phyloP scores from a whole-genome alignment of 2,329 filamentous ascomycete genomes.

The Fusarium clavum region DNA sequence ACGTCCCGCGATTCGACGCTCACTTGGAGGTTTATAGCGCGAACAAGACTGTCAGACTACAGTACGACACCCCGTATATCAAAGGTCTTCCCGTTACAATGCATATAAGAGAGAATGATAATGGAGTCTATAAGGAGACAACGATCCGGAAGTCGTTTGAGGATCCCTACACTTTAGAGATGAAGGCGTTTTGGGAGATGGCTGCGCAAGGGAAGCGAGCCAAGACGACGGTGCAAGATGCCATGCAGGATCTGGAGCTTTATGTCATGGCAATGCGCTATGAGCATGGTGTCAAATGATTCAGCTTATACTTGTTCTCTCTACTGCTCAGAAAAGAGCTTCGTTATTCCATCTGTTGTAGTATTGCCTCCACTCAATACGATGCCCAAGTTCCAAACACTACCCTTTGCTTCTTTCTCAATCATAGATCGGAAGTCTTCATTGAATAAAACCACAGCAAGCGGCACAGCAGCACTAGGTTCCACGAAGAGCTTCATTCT shows the following conservation, averaged over 20 bases:
- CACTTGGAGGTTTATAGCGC: constrained; percentile 64
- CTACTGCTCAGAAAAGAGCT: background rate
- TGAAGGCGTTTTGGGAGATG: constrained; percentile 50
- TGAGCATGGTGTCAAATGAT: background rate
- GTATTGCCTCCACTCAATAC: constrained; percentile 1
- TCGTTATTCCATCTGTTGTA: background rate
- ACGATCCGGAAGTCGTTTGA: constrained; percentile 58
- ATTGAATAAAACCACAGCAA: constrained; percentile 1
- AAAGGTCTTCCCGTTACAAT: constrained; percentile 65
- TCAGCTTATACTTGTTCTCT: too few species aligned
- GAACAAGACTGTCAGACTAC: constrained; percentile 64
- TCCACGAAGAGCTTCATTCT: constrained; percentile 6
- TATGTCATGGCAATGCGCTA: constrained; percentile 27
- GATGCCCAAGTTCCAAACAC: background rate
- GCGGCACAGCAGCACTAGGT: background rate
- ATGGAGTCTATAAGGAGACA: constrained; percentile 54
- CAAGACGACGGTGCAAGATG: constrained; percentile 49
- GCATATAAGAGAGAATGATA: constrained; percentile 56
- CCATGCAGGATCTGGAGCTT: constrained; percentile 48
- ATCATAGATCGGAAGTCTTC: background rate
- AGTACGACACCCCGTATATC: constrained; percentile 69
- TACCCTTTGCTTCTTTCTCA: background rate
- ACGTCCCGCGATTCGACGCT: constrained; percentile 65
- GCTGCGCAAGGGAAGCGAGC: constrained; percentile 35
- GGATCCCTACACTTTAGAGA: constrained; percentile 55